Evolutionary conservation across 1,139 yeast genomes (phyloP).

Genomic region (Saccharomycopsis hybrid): DNA sequence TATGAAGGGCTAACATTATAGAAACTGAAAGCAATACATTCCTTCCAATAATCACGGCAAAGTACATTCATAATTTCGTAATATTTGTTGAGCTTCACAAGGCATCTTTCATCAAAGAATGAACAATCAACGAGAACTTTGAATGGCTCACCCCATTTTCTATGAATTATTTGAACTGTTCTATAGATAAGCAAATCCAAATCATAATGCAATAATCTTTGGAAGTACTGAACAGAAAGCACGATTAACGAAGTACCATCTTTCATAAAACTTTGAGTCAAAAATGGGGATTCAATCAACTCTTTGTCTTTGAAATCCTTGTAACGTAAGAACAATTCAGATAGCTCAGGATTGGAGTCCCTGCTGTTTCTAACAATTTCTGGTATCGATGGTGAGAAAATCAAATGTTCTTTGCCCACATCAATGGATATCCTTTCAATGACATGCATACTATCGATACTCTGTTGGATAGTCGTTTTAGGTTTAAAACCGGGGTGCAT

Average conservation of each 20-base stretch:
- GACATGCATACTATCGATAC: conserved; percentile 25
- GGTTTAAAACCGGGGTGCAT: conserved; percentile 11
- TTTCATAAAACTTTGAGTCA: conserved; percentile 57
- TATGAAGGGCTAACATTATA: conserved; percentile 52
- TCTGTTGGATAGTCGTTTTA: conserved; percentile 24
- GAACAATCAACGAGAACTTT: conserved; percentile 66
- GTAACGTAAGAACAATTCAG: conserved; percentile 71
- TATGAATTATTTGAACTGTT: conserved; percentile 60
- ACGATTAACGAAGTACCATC: conserved; percentile 73
- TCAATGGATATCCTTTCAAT: conserved; percentile 31
- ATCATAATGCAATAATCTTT: conserved; percentile 39
- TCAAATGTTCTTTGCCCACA: conserved; percentile 39
- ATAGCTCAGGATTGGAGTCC: conserved; percentile 45
- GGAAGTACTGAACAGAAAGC: conserved; percentile 41
- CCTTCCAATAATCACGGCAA: conserved; percentile 42
- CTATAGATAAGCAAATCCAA: conserved; percentile 54
- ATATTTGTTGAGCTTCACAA: conserved; percentile 24
- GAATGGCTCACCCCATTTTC: conserved; percentile 68
- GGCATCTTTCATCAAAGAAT: conserved; percentile 36
- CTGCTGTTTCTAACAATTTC: conserved; percentile 35
- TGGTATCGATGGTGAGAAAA: conserved; percentile 49
- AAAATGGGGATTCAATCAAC: conserved; percentile 39
- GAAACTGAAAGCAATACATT: conserved; percentile 51
- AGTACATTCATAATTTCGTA: conserved; percentile 33
- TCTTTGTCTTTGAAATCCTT: conserved; percentile 47